Evolutionary conservation across 495 filamentous ascomycete species (phyloP).

Genomic region (Talaromyces adpressus): DNA sequence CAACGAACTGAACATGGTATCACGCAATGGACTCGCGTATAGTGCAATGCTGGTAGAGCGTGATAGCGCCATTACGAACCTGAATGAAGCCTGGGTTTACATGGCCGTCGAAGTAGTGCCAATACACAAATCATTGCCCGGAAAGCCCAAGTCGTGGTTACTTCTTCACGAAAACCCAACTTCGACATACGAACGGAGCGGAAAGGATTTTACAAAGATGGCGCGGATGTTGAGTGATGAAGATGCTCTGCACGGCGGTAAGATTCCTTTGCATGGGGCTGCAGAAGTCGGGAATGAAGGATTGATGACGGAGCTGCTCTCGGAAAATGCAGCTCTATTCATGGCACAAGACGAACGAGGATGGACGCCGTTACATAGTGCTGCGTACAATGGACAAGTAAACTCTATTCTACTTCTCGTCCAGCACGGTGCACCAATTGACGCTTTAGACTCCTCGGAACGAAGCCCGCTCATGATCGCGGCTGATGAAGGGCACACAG

Average conservation of each 20-base stretch:
- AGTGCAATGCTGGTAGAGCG: background rate
- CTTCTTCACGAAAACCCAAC: background rate
- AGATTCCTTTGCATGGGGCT: background rate
- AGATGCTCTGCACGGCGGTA: background rate
- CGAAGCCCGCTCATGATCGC: constrained; percentile 1
- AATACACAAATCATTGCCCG: background rate
- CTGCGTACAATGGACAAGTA: background rate
- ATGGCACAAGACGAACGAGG: background rate
- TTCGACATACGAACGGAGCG: background rate
- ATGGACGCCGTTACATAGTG: background rate
- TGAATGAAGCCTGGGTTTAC: background rate
- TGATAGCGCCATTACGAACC: background rate
- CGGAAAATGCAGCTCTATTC: background rate
- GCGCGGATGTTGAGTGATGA: background rate
- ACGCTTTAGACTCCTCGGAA: background rate
- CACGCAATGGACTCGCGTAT: background rate
- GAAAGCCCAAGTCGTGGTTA: background rate
- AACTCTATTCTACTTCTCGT: background rate
- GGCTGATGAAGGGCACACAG: background rate
- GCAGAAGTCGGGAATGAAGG: background rate
- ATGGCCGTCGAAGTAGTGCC: background rate
- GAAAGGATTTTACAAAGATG: background rate
- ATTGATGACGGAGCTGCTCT: background rate
- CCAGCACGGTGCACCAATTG: background rate
- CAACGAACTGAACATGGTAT: background rate